Percentiles rank a stretch among this genome's conserved stretches.
Evolutionary conservation across 805 yeast species (phyloP).

Genomic region (Jamesozyma rosinii): DNA sequence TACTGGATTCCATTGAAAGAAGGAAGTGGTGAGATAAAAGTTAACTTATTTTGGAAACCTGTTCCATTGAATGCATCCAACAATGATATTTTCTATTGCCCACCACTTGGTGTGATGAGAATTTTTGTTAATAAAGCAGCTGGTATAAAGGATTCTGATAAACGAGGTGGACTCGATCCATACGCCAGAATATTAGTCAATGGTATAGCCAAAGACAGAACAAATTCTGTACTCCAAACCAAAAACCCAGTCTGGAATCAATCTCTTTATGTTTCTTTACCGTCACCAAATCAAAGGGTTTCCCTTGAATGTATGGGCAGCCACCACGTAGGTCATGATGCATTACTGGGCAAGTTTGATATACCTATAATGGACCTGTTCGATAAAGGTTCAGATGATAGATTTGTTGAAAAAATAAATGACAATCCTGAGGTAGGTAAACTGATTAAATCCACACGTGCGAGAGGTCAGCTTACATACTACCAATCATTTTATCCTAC

Average conservation of each 20-base stretch:
- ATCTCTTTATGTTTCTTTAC: slow-evolving; percentile 62
- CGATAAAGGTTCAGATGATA: slow-evolving; percentile 48
- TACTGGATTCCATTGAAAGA: slow-evolving; percentile 64
- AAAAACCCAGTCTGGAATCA: slow-evolving; percentile 76
- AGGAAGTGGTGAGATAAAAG: slow-evolving; percentile 60
- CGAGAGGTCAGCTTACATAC: slow-evolving; percentile 68
- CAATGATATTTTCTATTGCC: slow-evolving; percentile 66
- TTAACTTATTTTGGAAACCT: slow-evolving; percentile 72
- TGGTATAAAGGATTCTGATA: slow-evolving; percentile 69
- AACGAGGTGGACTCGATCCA: slow-evolving; percentile 46
- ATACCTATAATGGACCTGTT: slow-evolving; percentile 55
- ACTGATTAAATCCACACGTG: slow-evolving; percentile 59
- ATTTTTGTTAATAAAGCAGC: slow-evolving; percentile 57
- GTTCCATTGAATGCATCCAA: slow-evolving; percentile 54
- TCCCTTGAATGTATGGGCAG: slow-evolving; percentile 83
- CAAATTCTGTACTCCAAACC: slow-evolving; percentile 54
- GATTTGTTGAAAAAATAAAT: slow-evolving; percentile 48
- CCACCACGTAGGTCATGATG: slow-evolving; percentile 59
- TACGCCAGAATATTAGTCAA: slow-evolving; percentile 68
- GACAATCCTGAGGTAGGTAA: slow-evolving; percentile 47
- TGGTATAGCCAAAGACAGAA: slow-evolving; percentile 63
- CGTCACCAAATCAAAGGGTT: slow-evolving; percentile 67
- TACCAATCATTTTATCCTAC: slow-evolving; percentile 72
- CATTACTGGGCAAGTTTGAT: slow-evolving; percentile 73
- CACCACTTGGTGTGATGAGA: slow-evolving; percentile 83